A percentile compares a stretch with the other conserved stretches of the same genome.
Evolutionary conservation across 345 rosid species (phyloP).

Genomic region (Lepidium africanum): DNA sequence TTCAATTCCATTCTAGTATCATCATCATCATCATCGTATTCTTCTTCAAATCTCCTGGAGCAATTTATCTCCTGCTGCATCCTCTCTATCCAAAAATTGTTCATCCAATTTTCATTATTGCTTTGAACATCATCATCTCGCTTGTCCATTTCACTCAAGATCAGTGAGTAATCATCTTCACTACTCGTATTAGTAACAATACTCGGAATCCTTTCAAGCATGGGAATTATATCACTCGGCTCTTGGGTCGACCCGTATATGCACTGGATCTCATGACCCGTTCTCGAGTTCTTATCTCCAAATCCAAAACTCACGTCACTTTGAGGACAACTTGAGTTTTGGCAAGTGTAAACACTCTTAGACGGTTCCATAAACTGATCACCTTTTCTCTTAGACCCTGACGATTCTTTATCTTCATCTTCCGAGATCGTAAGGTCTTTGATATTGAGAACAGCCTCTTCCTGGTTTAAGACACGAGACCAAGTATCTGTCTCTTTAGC

Average conservation of each 20-base stretch:
- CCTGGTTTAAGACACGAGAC: slow-evolving; percentile 52
- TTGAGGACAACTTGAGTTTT: slow-evolving; percentile 27
- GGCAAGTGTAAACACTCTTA: slow-evolving; percentile 25
- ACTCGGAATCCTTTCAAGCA: slow-evolving; percentile 16
- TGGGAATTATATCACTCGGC: background rate
- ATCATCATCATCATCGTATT: slow-evolving; percentile 11
- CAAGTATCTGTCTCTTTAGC: slow-evolving; percentile 50
- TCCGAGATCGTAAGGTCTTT: slow-evolving; percentile 34
- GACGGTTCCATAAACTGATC: background rate
- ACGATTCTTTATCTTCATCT: background rate
- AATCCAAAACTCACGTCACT: slow-evolving; percentile 29
- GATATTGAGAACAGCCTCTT: slow-evolving; percentile 34
- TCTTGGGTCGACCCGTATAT: slow-evolving; percentile 9
- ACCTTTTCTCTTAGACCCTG: background rate
- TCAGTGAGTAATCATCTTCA: slow-evolving; percentile 3
- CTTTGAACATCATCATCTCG: background rate
- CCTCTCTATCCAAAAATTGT: background rate
- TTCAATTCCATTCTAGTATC: slow-evolving; percentile 11
- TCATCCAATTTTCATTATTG: background rate
- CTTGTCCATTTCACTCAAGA: slow-evolving; percentile 2
- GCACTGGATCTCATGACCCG: slow-evolving; percentile 32
- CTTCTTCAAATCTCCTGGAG: slow-evolving; percentile 13
- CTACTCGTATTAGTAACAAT: slow-evolving; percentile 4
- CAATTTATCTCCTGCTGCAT: slow-evolving; percentile 21
- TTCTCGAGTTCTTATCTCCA: slow-evolving; percentile 36